Evolutionary conservation across 2,329 filamentous ascomycete species (phyloP).

Genomic region (Blastomyces gilchristii): DNA sequence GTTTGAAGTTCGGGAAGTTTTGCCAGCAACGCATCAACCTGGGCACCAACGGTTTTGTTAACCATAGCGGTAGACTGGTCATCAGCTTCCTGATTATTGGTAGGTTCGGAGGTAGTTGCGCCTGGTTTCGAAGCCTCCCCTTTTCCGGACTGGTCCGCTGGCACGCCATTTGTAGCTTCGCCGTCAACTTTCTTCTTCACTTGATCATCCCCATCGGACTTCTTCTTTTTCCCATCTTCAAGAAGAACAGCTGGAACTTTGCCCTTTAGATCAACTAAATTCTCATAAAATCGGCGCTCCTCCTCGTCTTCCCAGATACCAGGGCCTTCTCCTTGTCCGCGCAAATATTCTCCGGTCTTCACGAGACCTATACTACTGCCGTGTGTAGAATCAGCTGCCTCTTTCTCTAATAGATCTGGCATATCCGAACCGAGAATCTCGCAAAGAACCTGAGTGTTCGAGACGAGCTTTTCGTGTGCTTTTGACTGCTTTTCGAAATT

Average conservation of each 20-base stretch:
- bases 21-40: constrained; percentile 82
- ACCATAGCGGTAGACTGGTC: constrained; percentile 89
- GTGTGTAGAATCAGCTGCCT: constrained; percentile 53
- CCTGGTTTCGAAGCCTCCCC: constrained; percentile 28
- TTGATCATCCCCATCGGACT: constrained; percentile 67
- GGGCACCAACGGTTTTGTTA: constrained; percentile 94
- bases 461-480: constrained; percentile 75
- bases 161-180: constrained; percentile 36
- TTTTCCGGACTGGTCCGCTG: constrained; percentile 20
- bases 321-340: constrained; percentile 77
- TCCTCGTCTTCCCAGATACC: constrained; percentile 99
- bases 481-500: constrained; percentile 94
- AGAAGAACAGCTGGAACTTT: constrained; percentile 89
- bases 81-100: constrained; percentile 47
- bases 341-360: constrained; percentile 86
- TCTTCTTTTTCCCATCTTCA: constrained; percentile 93
- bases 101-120: constrained; percentile 38
- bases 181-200: constrained; percentile 63
- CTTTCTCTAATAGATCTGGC: constrained; percentile 81
- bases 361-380: constrained; percentile 82
- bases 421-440: constrained; percentile 84
- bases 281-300: constrained; percentile 95
- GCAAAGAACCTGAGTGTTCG: constrained; percentile 83
- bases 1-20: constrained; percentile 83
- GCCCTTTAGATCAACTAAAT: constrained; percentile 85